These are phyloP conservation scores for Ananas comosus DNA, from an alignment of 176 grass and related monocot species.

Conservation along the genomic window DNA sequence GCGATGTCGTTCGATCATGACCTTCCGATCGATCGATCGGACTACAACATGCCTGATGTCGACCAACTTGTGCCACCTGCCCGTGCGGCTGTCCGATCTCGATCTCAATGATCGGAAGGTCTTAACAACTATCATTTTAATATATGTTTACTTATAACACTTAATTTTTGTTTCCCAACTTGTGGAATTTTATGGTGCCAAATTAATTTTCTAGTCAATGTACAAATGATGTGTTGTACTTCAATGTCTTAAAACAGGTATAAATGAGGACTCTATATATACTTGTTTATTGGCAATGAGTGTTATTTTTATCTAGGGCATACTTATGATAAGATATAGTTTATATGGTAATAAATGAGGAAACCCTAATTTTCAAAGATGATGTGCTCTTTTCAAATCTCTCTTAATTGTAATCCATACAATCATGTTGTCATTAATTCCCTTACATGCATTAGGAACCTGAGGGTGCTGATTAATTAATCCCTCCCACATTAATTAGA, in stretches of 20 bases:
- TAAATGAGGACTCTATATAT: not conserved
- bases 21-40: not conserved
- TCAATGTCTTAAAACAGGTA: not conserved
- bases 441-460: slow-evolving; percentile 10
- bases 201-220: not conserved
- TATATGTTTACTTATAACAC: not conserved
- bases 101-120: not conserved
- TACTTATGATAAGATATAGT: not conserved
- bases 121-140: not conserved
- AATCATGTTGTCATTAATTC: not conserved
- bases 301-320: not conserved
- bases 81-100: not conserved
- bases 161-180: not conserved
- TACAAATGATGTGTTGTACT: not conserved
- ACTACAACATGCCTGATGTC: not conserved
- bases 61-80: not conserved
- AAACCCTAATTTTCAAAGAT: not conserved
- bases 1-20: not conserved
- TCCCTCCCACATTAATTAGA: not conserved
- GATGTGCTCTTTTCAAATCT: not conserved
- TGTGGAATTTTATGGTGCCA: slow-evolving; percentile 10
- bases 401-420: not conserved
- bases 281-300: slow-evolving; percentile 2
- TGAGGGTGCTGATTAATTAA: not conserved
- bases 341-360: not conserved